phyloP scores from a whole-genome alignment of 768 basidiomycete genomes.

The Suillus fuscotomentosus region DNA sequence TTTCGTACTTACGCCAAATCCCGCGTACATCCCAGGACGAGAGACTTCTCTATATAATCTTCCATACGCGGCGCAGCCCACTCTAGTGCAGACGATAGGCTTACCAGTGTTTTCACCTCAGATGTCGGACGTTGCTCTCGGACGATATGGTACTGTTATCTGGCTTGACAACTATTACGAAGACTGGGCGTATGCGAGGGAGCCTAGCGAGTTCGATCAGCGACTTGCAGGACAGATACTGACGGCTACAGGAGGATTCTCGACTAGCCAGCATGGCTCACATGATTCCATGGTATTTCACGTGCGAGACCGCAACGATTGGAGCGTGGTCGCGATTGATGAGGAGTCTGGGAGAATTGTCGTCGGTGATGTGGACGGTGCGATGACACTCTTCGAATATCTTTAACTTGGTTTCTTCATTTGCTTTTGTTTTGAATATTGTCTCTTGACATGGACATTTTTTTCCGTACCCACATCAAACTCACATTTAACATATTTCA shows the following conservation, averaged over 20 bases:
- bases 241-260: background rate
- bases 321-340: slow-evolving; percentile 43
- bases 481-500: background rate
- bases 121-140: slow-evolving; percentile 52
- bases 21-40: slow-evolving; percentile 27
- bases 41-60: slow-evolving; percentile 32
- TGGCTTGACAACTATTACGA: slow-evolving; percentile 69
- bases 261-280: background rate
- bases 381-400: slow-evolving; percentile 53
- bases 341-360: slow-evolving; percentile 38
- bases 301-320: slow-evolving; percentile 44
- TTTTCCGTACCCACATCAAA: background rate
- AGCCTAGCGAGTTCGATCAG: slow-evolving; percentile 51
- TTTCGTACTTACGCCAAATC: slow-evolving; percentile 49
- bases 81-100: slow-evolving; percentile 39
- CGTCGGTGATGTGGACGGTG: slow-evolving; percentile 38
- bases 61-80: slow-evolving; percentile 43
- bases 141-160: slow-evolving; percentile 58
- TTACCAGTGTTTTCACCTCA: slow-evolving; percentile 60
- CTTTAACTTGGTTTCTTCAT: slow-evolving; percentile 20
- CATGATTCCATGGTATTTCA: slow-evolving; percentile 40
- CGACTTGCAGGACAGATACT: slow-evolving; percentile 47
- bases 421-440: background rate
- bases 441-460: background rate
- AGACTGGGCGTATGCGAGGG: slow-evolving; percentile 32